Conservation (phyloP, 2,329 filamentous ascomycete genomes). For the Microsporum audouinii region DNA sequence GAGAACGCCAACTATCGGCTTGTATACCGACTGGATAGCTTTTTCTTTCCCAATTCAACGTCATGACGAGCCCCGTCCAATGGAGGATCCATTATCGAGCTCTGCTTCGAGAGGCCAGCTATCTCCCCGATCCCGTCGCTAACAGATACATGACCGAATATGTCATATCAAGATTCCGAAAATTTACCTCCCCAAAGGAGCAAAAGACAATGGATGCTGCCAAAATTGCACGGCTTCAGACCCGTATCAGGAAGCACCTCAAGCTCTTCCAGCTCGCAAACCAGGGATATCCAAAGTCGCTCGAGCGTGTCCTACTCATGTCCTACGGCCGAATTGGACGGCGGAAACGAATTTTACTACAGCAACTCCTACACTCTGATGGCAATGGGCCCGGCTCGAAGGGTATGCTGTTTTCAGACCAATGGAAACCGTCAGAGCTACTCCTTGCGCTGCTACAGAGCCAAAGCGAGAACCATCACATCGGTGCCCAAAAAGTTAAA, state of each 20-base stretch:
- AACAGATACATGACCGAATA: conserved; percentile 40
- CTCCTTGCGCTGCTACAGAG: conserved; percentile 6
- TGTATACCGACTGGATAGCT: not conserved
- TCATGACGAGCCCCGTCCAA: conserved; percentile 6
- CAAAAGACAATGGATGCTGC: not conserved
- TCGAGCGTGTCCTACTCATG: conserved; percentile 43
- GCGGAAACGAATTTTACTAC: conserved; percentile 40
- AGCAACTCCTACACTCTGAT: conserved; percentile 12
- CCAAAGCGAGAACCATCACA: conserved; percentile 13
- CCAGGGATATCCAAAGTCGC: conserved; percentile 40
- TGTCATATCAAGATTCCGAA: conserved; percentile 39
- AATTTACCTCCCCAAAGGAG: conserved; percentile 19
- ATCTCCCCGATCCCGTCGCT: conserved; percentile 48
- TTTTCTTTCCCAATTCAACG: not conserved
- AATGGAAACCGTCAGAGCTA: conserved; percentile 8
- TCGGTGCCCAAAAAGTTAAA: conserved; percentile 18
- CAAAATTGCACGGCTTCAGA: conserved; percentile 14
- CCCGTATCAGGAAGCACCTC: conserved; percentile 28
- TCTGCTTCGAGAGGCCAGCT: conserved; percentile 48
- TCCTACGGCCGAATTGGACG: conserved; percentile 49
- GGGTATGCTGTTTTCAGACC: conserved; percentile 8
- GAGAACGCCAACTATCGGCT: not conserved
- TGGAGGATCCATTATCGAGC: conserved; percentile 43
- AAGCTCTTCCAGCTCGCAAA: conserved; percentile 43
- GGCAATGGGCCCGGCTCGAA: conserved; percentile 9